Evolutionary conservation across 306 rosid genomes (phyloP).

Genomic region (Quercus alba): DNA sequence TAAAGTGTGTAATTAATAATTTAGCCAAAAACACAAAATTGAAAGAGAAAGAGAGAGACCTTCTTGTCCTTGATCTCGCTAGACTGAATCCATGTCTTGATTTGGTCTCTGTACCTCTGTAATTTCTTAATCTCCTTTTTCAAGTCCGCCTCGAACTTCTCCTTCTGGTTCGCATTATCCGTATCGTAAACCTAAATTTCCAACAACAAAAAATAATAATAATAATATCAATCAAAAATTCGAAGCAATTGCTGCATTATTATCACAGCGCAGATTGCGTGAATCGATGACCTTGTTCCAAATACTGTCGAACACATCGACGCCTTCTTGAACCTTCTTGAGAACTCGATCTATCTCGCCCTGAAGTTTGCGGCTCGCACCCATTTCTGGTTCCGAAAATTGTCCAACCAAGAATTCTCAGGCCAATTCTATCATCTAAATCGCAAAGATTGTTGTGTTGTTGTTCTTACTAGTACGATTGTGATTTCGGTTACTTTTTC

Average conservation of each 20-base stretch:
- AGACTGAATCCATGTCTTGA: constrained; percentile 98
- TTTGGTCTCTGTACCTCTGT: constrained; percentile 92
- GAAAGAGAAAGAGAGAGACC: constrained; percentile 30
- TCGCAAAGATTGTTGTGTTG: too few species aligned
- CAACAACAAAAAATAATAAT: neutral
- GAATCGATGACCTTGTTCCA: constrained; percentile 79
- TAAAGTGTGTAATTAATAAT: too few species aligned
- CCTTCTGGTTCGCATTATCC: constrained; percentile 97
- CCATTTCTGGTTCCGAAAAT: constrained; percentile 40
- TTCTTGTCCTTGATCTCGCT: constrained; percentile 97
- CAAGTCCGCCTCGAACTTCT: constrained; percentile 96
- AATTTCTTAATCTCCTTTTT: constrained; percentile 98
- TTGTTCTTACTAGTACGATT: too few species aligned
- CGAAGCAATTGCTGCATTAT: too few species aligned
- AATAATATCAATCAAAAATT: neutral
- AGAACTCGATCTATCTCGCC: constrained; percentile 99
- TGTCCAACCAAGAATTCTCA: too few species aligned
- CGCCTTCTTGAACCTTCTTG: constrained; percentile 97
- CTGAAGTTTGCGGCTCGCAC: constrained; percentile 98
- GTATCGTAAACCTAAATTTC: constrained; percentile 78
- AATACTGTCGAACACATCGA: constrained; percentile 90
- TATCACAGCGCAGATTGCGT: too few species aligned
- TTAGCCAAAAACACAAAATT: too few species aligned
- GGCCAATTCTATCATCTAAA: neutral
- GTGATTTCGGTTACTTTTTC: neutral